Evolutionary conservation across 2,329 filamentous ascomycete genomes (phyloP).

Genomic region (Stachybotrys chartarum): DNA sequence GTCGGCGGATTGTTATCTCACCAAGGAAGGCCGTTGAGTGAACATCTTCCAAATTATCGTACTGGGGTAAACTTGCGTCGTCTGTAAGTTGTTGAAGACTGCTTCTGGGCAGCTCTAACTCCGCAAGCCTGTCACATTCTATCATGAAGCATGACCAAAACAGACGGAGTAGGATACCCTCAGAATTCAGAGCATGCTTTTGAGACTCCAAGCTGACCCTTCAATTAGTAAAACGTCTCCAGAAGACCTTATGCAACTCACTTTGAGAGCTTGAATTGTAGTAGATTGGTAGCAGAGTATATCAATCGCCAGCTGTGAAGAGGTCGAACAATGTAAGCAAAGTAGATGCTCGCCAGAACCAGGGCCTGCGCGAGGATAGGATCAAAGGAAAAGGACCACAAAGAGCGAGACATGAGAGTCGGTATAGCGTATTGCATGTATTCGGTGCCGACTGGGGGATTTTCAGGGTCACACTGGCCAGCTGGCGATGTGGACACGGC

Average conservation of each 20-base stretch:
- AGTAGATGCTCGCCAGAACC: slow-evolving; percentile 23
- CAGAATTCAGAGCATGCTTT: slow-evolving; percentile 8
- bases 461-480: slow-evolving; percentile 7
- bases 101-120: slow-evolving; percentile 23
- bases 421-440: slow-evolving; percentile 22
- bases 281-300: slow-evolving; percentile 19
- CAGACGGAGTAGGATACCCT: slow-evolving; percentile 14
- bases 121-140: slow-evolving; percentile 23
- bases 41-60: slow-evolving; percentile 14
- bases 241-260: not conserved
- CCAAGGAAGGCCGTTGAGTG: slow-evolving; percentile 20
- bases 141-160: slow-evolving; percentile 25
- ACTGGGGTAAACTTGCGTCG: slow-evolving; percentile 19
- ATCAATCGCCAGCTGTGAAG: slow-evolving; percentile 26
- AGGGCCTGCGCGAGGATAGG: slow-evolving; percentile 19
- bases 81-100: slow-evolving; percentile 22
- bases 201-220: slow-evolving; percentile 7
- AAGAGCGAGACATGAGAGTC: slow-evolving; percentile 16
- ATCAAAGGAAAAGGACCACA: slow-evolving; percentile 20
- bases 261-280: slow-evolving; percentile 19
- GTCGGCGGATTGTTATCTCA: slow-evolving; percentile 21
- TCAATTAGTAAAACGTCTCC: not conserved
- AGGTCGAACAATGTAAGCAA: slow-evolving; percentile 22
- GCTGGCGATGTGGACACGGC: slow-evolving; percentile 12
- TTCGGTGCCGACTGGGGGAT: slow-evolving; percentile 18